These are phyloP conservation scores for Silybum marianum DNA, from an alignment of 129 eudicot genomes.

Conservation along the genomic window DNA sequence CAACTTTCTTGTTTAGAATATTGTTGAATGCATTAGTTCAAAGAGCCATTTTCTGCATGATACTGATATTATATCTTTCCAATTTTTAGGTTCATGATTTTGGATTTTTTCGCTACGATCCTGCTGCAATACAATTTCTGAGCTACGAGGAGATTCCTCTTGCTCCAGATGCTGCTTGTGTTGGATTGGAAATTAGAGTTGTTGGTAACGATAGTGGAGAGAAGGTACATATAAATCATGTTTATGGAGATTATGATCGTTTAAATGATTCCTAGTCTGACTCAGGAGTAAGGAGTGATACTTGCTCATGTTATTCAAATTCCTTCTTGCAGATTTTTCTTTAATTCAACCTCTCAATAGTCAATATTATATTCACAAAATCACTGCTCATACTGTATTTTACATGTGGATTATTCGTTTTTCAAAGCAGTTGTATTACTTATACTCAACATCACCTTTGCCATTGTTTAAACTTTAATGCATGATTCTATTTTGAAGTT, in stretches of 20 bases:
- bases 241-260: background rate
- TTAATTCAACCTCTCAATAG: background rate
- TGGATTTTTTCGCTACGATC: slow-evolving; percentile 96
- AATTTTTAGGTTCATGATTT: slow-evolving; percentile 91
- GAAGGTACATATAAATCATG: slow-evolving; percentile 53
- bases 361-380: background rate
- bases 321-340: background rate
- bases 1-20: background rate
- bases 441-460: background rate
- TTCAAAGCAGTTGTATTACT: background rate
- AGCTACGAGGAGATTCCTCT: slow-evolving; percentile 97
- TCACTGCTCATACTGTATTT: background rate
- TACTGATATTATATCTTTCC: slow-evolving; percentile 13
- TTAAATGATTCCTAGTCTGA: background rate
- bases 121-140: slow-evolving; percentile 77
- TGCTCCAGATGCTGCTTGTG: slow-evolving; percentile 98
- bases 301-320: background rate
- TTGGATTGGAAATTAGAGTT: slow-evolving; percentile 94
- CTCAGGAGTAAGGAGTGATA: background rate
- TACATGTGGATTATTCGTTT: background rate
- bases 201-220: slow-evolving; percentile 99
- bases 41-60: slow-evolving; percentile 9
- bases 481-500: slow-evolving; percentile 2
- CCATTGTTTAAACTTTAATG: background rate
- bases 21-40: slow-evolving; percentile 1